Base-by-base conservation (phyloP, 805 yeast genomes). In the Wickerhamiella azymoides region DNA sequence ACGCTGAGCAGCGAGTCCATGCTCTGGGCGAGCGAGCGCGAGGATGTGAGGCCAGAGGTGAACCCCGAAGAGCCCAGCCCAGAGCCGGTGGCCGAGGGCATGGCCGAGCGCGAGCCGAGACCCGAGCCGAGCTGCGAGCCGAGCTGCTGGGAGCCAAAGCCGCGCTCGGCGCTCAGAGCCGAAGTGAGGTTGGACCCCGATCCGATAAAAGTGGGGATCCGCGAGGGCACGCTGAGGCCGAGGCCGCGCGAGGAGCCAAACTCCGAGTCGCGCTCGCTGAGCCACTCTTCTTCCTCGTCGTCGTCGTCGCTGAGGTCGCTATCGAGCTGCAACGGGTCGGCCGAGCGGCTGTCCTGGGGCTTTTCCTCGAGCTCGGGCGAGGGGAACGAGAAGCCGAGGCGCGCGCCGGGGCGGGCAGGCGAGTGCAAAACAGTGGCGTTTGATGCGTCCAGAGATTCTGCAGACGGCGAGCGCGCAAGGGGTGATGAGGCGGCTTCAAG, bases 291-390 rank as follows among this genome's bases (percentile, higher is more conserved):
- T n/a, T 41, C 44, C 16, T 37, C 44, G 11, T 14, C 39, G 19
- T 30, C 44, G 16, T 41, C 44, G 8, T 41, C 44, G 14, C 44
- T 41, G 26, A 41, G 18, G 26, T 41, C 44, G 17, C 44, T 41
- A 21, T 41, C 44, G 11, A 41, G 39, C 11, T 32, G 7, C 25
- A 41, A 30, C 18, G 35, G 24, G n/a, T 41, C 24, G 24, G 24
- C 7, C 4, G 24, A 21, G 24, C 24, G 24, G 24, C n/a, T n/a
- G n/a, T 21, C 16, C 13, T 33, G 44, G 10, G 14, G 3, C 44
- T 41, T 41, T 21, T 41, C 44, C 10, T 41, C n/a, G 8, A 41
- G 24, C 33, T 41, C 39, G 10, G 44, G 44, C 17, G 44, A 21
- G 19, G 16, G 24, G 13, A 25, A 19, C 5, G 38, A 32, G 14